Evolutionary conservation across 164 flowering plant genomes (phyloP).

Genomic region (Chimonanthus praecox): DNA sequence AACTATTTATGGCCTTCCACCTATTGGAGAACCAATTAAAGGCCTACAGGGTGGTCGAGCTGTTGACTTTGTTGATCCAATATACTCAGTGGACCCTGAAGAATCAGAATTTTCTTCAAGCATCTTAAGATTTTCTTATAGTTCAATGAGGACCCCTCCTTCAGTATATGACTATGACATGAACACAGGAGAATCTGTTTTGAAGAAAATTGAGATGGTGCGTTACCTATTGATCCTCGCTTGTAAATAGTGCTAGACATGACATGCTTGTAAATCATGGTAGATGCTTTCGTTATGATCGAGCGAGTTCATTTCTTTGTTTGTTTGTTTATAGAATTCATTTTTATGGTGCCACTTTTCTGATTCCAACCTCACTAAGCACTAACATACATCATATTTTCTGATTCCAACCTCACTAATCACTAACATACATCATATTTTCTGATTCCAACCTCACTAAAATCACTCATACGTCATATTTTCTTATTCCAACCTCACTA

Average conservation of each 20-base stretch:
- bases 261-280: not conserved
- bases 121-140: constrained; percentile 60
- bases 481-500: no score
- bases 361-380: no score
- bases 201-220: constrained; percentile 72
- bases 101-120: constrained; percentile 63
- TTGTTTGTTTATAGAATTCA: not conserved
- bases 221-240: constrained; percentile 11
- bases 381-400: no score
- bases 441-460: no score
- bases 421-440: no score
- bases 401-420: no score
- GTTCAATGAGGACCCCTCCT: constrained; percentile 81
- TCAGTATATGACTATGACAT: constrained; percentile 88
- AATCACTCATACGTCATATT: no score
- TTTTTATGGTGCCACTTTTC: no score
- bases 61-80: constrained; percentile 72
- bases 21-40: constrained; percentile 49
- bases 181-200: constrained; percentile 60
- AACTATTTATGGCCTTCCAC: constrained; percentile 59
- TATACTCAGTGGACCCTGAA: constrained; percentile 49
- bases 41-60: constrained; percentile 53
- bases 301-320: not conserved
- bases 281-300: not conserved
- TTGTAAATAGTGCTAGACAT: not conserved